phyloP scores from a whole-genome alignment of 2,329 filamentous ascomycete species.

The Pseudopyrenochaeta lycopersici region DNA sequence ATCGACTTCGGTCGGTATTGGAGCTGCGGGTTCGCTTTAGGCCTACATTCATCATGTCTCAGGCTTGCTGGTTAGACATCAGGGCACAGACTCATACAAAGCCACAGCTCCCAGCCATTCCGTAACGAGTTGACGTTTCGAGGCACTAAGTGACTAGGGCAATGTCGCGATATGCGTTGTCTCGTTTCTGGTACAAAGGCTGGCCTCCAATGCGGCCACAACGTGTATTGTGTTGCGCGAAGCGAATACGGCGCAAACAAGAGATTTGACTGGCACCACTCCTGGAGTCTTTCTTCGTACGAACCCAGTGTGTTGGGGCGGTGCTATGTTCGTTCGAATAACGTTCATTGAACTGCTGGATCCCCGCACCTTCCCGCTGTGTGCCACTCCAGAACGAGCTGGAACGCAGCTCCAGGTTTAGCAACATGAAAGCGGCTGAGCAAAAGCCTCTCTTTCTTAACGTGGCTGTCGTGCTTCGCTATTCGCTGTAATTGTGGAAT shows the following conservation, averaged over 20 bases:
- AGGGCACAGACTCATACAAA: background rate
- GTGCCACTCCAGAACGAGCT: constrained; percentile 26
- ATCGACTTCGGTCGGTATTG: constrained; percentile 46
- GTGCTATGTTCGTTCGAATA: constrained; percentile 8
- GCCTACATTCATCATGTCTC: constrained; percentile 41
- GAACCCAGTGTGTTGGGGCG: constrained; percentile 16
- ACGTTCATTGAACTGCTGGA: constrained; percentile 20
- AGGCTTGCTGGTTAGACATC: background rate
- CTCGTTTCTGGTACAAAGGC: constrained; percentile 5
- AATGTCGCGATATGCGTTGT: constrained; percentile 13
- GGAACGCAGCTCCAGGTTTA: constrained; percentile 15
- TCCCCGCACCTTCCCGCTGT: constrained; percentile 26
- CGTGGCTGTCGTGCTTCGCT: constrained; percentile 4
- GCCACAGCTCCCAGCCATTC: background rate
- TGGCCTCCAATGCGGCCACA: constrained; percentile 10
- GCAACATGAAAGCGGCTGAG: constrained; percentile 23
- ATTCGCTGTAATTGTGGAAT: constrained; percentile 7
- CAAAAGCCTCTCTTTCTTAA: constrained; percentile 17
- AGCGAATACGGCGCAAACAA: constrained; percentile 17
- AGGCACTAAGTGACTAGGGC: background rate
- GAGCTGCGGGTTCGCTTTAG: constrained; percentile 53
- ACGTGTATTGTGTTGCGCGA: constrained; percentile 19
- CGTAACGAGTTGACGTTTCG: background rate
- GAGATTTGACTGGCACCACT: constrained; percentile 3
- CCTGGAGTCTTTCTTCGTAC: constrained; percentile 6